Conservation (phyloP, 140 eudicot genomes). For the Stevia rebaudiana region DNA sequence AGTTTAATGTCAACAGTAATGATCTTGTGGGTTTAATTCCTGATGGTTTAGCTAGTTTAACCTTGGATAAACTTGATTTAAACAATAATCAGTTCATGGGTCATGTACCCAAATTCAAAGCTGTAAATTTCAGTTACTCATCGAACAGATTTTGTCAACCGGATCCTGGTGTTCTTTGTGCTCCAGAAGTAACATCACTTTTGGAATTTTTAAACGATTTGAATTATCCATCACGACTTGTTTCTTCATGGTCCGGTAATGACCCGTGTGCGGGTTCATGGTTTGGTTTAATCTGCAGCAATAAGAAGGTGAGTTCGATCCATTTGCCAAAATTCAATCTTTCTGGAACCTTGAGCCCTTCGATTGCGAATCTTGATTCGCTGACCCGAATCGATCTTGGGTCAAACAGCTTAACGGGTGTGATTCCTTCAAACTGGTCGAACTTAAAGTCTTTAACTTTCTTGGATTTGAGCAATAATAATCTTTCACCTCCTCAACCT, state of each 20-base stretch:
- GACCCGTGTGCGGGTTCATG: conserved; percentile 70
- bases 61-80: conserved; percentile 53
- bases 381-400: conserved; percentile 52
- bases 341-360: conserved; percentile 70
- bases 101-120: conserved; percentile 62
- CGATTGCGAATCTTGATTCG: conserved; percentile 54
- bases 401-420: conserved; percentile 62
- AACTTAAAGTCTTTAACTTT: conserved; percentile 52
- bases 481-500: conserved; percentile 74
- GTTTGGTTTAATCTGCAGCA: conserved; percentile 64
- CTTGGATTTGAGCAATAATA: conserved; percentile 70
- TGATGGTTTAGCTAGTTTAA: conserved; percentile 52
- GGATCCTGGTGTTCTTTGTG: conserved; percentile 61
- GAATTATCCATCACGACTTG: conserved; percentile 65
- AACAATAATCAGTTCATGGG: conserved; percentile 92
- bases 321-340: conserved; percentile 61
- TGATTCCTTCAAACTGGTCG: conserved; percentile 68
- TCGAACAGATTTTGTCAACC: conserved; percentile 65
- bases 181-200: conserved; percentile 60
- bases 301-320: conserved; percentile 40
- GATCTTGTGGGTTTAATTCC: conserved; percentile 81
- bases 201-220: conserved; percentile 65
- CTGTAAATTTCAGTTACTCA: conserved; percentile 42
- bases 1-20: conserved; percentile 64
- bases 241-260: conserved; percentile 72